Conservation (phyloP, 495 filamentous ascomycete genomes). For the Alectoria sarmentosa region DNA sequence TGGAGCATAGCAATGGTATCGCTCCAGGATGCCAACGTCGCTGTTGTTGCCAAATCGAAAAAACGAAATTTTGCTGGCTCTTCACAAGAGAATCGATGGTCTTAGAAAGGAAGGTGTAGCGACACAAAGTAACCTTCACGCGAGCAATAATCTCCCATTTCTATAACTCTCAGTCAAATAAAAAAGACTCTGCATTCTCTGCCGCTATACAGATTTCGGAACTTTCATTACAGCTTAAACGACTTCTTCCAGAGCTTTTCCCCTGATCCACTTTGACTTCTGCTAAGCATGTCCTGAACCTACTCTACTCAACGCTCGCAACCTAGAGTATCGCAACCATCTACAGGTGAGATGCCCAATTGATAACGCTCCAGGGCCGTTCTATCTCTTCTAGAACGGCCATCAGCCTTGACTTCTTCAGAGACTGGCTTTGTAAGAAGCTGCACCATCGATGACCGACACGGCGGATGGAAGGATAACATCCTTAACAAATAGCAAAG, state of each 20-base stretch:
- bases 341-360: constrained; percentile 8
- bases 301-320: background rate
- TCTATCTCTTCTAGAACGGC: constrained; percentile 18
- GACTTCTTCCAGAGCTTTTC: background rate
- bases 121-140: background rate
- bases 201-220: background rate
- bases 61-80: background rate
- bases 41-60: background rate
- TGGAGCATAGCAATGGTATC: background rate
- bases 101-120: background rate
- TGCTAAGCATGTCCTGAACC: background rate
- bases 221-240: background rate
- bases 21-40: background rate
- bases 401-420: background rate
- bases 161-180: background rate
- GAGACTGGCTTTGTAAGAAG: background rate
- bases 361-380: constrained; percentile 17
- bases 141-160: background rate
- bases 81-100: background rate
- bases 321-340: background rate
- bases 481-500: constrained; percentile 7
- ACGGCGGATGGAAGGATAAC: constrained; percentile 11
- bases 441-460: constrained; percentile 14
- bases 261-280: background rate
- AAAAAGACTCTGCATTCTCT: background rate